phyloP scores from a whole-genome alignment of 768 basidiomycete species.

The Phanerodontia chrysosporium region DNA sequence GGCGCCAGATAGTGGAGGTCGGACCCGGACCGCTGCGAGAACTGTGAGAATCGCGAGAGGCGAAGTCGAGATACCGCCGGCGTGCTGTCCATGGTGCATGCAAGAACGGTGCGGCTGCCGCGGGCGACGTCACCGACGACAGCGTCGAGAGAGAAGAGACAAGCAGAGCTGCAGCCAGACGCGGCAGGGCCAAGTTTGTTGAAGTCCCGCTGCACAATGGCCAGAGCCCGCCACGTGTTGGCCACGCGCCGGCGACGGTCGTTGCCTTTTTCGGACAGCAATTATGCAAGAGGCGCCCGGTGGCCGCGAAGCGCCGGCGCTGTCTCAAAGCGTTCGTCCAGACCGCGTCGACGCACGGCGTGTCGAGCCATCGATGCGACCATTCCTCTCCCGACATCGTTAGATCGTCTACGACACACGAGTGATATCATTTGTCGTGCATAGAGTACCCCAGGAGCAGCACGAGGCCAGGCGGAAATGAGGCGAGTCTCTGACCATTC shows the following conservation, averaged over 20 bases:
- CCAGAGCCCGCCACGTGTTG: not conserved
- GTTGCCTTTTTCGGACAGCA: too few relatives aligned
- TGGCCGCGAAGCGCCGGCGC: not conserved
- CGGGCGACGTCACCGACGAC: not conserved
- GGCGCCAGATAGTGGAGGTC: conserved; percentile 15
- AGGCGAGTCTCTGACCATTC: not conserved
- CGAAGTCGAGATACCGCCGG: conserved; percentile 20
- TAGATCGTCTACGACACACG: not conserved
- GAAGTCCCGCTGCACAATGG: too few relatives aligned
- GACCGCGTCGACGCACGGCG: not conserved
- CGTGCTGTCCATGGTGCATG: conserved; percentile 12
- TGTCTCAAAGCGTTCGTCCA: not conserved
- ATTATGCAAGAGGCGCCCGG: not conserved
- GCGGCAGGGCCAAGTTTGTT: not conserved
- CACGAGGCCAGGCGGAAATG: not conserved
- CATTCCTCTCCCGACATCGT: not conserved
- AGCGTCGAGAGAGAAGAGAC: not conserved
- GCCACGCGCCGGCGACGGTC: not conserved
- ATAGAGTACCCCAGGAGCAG: not conserved
- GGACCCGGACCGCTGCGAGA: conserved; percentile 5
- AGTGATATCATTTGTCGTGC: not conserved
- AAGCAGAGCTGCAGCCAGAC: not conserved
- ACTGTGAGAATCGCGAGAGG: conserved; percentile 17
- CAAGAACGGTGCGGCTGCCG: not conserved
- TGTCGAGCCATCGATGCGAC: not conserved